These are phyloP conservation scores for Diutina scorzettiae DNA, from an alignment of 1,139 yeast genomes.

Conservation along the genomic window DNA sequence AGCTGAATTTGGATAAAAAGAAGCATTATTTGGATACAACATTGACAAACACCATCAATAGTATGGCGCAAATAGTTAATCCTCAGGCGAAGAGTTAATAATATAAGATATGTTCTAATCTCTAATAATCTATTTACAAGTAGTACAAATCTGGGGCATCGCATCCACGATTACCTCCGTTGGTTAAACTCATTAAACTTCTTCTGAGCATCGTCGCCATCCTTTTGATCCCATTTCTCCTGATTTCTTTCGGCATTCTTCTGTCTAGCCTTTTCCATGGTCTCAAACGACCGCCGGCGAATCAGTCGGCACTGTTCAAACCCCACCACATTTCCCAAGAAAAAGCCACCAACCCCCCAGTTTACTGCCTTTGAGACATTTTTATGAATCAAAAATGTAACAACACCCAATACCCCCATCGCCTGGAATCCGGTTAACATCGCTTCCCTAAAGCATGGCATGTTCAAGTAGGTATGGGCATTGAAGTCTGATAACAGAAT, in stretches of 20 bases:
- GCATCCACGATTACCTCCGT: neutral
- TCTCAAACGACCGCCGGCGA: conserved; percentile 49
- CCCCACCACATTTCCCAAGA: conserved; percentile 70
- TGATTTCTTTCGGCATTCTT: conserved; percentile 2
- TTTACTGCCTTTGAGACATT: conserved; percentile 51
- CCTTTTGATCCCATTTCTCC: conserved; percentile 4
- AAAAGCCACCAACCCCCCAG: conserved; percentile 77
- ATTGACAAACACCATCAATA: conserved; percentile 58
- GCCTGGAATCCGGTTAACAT: conserved; percentile 79
- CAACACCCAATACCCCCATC: conserved; percentile 68
- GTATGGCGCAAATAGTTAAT: conserved; percentile 39
- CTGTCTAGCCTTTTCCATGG: conserved; percentile 51
- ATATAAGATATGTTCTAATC: neutral
- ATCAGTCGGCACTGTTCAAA: conserved; percentile 88
- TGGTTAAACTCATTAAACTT: conserved; percentile 2
- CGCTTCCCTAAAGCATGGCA: conserved; percentile 88
- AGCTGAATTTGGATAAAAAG: conserved; percentile 54
- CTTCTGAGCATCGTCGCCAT: neutral
- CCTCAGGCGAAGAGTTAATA: neutral
- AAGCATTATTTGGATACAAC: conserved; percentile 65
- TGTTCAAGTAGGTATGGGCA: conserved; percentile 39
- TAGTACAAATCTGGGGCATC: neutral
- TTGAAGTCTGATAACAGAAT: conserved; percentile 41
- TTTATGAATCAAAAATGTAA: conserved; percentile 59
- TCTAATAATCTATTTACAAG: neutral